These are phyloP conservation scores for Corynespora cassiicola DNA, from an alignment of 2,329 filamentous ascomycete genomes.

Conservation along the genomic window DNA sequence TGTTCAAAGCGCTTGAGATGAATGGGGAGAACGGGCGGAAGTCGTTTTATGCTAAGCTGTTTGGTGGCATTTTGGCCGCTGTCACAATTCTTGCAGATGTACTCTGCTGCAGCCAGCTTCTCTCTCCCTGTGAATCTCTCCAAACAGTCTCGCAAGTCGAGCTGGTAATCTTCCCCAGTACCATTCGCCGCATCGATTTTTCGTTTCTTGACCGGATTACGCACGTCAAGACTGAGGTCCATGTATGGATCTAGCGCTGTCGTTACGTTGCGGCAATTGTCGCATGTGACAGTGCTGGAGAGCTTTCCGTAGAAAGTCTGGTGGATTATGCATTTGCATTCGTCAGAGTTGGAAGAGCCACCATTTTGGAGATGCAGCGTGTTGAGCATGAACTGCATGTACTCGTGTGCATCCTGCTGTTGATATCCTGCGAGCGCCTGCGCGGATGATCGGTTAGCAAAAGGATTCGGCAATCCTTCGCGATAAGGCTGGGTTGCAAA, in stretches of 20 bases:
- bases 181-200: constrained; percentile 51
- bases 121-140: constrained; percentile 88
- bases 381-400: constrained; percentile 94
- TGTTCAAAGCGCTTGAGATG: constrained; percentile 91
- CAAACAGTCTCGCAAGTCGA: constrained; percentile 67
- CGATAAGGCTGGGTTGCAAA: constrained; percentile 45
- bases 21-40: constrained; percentile 89
- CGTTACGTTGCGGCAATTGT: constrained; percentile 82
- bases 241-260: constrained; percentile 87
- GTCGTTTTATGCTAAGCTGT: constrained; percentile 80
- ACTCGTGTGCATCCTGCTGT: constrained; percentile 96
- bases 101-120: constrained; percentile 76
- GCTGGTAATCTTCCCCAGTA: constrained; percentile 33
- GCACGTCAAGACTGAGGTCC: constrained; percentile 87
- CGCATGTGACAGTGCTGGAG: constrained; percentile 88
- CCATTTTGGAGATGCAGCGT: constrained; percentile 83
- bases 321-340: constrained; percentile 90
- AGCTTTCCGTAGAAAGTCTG: constrained; percentile 94
- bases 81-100: constrained; percentile 82
- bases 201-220: constrained; percentile 73
- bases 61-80: constrained; percentile 79
- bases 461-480: too few species aligned
- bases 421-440: constrained; percentile 76
- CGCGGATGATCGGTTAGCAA: not conserved
- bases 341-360: constrained; percentile 52